Conservation (phyloP, 352 stramenopile genomes). For the Phytopythium chamaehyphon region DNA sequence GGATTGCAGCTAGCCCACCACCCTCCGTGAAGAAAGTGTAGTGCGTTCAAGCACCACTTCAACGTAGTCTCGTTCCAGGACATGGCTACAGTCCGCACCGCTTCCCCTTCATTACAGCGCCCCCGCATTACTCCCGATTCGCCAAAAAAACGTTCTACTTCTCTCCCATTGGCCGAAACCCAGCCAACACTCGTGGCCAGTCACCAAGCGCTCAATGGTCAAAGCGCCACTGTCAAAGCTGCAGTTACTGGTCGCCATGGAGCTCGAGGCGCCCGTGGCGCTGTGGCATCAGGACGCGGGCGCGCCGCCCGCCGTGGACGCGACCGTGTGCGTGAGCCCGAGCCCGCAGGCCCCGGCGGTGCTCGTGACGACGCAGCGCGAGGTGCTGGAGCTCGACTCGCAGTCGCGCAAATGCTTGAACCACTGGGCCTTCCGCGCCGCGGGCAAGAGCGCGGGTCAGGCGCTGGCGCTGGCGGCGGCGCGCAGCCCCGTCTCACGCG, state of each 20-base stretch:
- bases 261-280: constrained; percentile 62
- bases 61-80: no score
- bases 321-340: constrained; percentile 22
- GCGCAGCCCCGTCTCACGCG: constrained; percentile 49
- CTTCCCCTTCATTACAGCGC: not conserved
- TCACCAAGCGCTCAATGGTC: not conserved
- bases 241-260: constrained; percentile 29
- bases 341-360: constrained; percentile 56
- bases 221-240: constrained; percentile 1
- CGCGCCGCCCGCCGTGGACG: constrained; percentile 40
- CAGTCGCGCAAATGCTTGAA: constrained; percentile 65
- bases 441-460: constrained; percentile 16
- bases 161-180: not conserved
- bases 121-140: not conserved
- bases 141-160: not conserved
- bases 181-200: not conserved
- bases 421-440: constrained; percentile 70
- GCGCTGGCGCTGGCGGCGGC: constrained; percentile 48
- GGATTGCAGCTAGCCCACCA: no score
- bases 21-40: no score
- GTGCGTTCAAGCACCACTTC: no score
- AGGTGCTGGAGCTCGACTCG: constrained; percentile 65
- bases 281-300: constrained; percentile 58
- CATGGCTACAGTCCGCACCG: not conserved
- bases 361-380: constrained; percentile 55